Base-by-base conservation (phyloP, 2,329 filamentous ascomycete genomes). In the Trichoderma sp. region DNA sequence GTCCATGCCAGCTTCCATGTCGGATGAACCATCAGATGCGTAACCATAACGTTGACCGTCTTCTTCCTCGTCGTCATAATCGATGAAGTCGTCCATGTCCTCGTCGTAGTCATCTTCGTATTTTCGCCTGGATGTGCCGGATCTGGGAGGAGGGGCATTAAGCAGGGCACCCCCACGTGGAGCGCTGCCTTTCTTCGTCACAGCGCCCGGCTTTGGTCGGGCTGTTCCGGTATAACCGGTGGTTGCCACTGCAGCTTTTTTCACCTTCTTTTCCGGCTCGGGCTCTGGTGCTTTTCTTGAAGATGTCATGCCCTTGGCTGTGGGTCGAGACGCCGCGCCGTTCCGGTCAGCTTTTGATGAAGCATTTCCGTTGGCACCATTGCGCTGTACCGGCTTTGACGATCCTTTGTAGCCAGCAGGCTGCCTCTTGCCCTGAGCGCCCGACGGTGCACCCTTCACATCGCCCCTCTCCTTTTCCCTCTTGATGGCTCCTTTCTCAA, bases 1-100 rank as follows among this genome's bases (percentile, higher is more conserved):
- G 76, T 92, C 92, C 50, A 93, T 82, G 41, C 93, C 93, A 2
- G 93, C 94, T 82, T 95, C 93, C 92, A 95, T 95, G 79, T 94
- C 93, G 6, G 92, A 94, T 6, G 92, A 93, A 6, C 82, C 90
- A 73, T 93, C 93, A 0, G 91, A 92, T 3, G 86, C 88, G 77
- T 93, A 92, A 65, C 86, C 87, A 76, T 89, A 88, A 6, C 84
- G 83, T 38, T 83, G 85, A 8, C 84, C 83, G 0, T 88, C 86
- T 6, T 83, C 85, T 14, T 89, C 89, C 0, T 91, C 89, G 14
- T 91, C 89, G 60, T 91, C 89, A 75, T 91, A 90, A 59, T 90
- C 89, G 81, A 91, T 90, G 77, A 91, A 91, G 76, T 91, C 89
- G 77, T 91, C 90, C 81, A 91, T 76, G 4, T 91, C 89, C 76